phyloP scores from a whole-genome alignment of 2,329 filamentous ascomycete genomes.

The Trichoderma simmonsii region DNA sequence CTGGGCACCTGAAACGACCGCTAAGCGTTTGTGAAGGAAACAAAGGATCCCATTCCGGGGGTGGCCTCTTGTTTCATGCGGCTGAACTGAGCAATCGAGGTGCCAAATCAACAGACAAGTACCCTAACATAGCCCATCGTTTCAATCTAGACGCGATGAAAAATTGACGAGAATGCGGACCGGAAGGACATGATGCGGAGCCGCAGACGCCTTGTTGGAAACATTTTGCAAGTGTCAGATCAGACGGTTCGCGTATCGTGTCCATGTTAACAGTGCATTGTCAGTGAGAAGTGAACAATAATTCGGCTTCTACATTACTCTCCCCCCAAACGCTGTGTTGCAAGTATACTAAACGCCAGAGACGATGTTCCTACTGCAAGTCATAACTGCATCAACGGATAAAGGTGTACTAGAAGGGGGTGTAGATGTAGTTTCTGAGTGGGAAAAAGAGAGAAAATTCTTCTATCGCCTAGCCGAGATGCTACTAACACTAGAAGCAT shows the following conservation, averaged over 20 bases:
- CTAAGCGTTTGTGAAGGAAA: not conserved
- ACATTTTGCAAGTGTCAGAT: conserved; percentile 2
- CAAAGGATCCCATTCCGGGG: not conserved
- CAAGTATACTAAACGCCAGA: not conserved
- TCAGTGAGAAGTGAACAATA: not conserved
- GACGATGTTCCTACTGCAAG: no score
- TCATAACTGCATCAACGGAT: not conserved
- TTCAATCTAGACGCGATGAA: not conserved
- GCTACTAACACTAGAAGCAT: not conserved
- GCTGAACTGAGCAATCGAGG: not conserved
- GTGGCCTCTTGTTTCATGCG: not conserved
- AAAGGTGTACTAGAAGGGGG: not conserved
- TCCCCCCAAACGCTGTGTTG: not conserved
- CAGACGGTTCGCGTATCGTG: not conserved
- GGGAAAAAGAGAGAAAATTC: not conserved
- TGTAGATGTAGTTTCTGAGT: not conserved
- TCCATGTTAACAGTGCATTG: no score
- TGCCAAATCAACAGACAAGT: not conserved
- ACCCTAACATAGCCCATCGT: not conserved
- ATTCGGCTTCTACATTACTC: not conserved
- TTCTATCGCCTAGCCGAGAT: not conserved
- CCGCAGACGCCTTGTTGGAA: not conserved
- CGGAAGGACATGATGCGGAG: not conserved
- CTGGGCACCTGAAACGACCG: conserved; percentile 5
- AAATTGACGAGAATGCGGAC: not conserved